Percentiles rank a stretch among this genome's conserved stretches.
Evolutionary conservation across 2,329 filamentous ascomycete genomes (phyloP).

Genomic region (Ophiostoma novo-ulmi): DNA sequence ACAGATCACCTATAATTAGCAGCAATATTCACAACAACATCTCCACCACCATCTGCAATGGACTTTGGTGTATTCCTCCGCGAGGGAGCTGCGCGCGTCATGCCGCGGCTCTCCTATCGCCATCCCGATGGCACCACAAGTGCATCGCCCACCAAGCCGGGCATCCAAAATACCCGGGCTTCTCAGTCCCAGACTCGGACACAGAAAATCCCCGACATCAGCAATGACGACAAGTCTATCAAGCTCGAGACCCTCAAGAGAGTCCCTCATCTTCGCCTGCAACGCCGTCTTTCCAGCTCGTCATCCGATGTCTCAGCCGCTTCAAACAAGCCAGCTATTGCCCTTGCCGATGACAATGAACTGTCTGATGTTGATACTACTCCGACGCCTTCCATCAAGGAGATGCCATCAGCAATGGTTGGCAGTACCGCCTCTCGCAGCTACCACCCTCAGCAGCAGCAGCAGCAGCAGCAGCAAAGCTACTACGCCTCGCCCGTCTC

Average conservation of each 20-base stretch:
- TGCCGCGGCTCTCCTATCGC: slow-evolving; percentile 22
- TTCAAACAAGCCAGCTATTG: slow-evolving; percentile 22
- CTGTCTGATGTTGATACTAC: neutral
- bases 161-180: neutral
- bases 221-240: neutral
- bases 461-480: neutral
- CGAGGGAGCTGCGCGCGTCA: slow-evolving; percentile 17
- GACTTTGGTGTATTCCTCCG: slow-evolving; percentile 19
- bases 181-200: neutral
- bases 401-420: neutral
- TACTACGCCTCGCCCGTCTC: neutral
- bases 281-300: slow-evolving; percentile 19
- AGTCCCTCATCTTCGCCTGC: slow-evolving; percentile 18
- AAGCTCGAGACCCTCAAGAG: slow-evolving; percentile 10
- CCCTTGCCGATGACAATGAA: slow-evolving; percentile 13
- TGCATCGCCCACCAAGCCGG: neutral
- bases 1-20: no score
- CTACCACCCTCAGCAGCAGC: neutral
- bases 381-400: neutral
- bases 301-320: slow-evolving; percentile 17
- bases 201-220: neutral
- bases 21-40: neutral
- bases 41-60: neutral
- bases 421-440: neutral
- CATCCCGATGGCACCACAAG: slow-evolving; percentile 9